A percentile compares a stretch with the other conserved stretches of the same genome.
Conservation (phyloP, 2,329 filamentous ascomycete species). For the Xylariales sp. region DNA sequence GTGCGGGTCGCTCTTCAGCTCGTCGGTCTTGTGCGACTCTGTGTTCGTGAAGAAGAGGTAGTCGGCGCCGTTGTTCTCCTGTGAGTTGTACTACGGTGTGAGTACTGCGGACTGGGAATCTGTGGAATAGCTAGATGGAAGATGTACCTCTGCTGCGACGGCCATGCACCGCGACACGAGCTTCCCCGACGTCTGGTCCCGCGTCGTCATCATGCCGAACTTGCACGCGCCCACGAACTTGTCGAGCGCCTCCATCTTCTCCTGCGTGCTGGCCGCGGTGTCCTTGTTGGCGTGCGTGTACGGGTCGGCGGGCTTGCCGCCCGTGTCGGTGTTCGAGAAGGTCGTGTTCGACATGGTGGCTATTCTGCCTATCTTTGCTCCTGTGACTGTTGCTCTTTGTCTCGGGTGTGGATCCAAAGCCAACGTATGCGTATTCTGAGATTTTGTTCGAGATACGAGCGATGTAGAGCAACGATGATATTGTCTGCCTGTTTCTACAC, state of each 20-base stretch:
- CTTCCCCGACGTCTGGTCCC: slow-evolving; percentile 70
- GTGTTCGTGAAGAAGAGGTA: slow-evolving; percentile 93
- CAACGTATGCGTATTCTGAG: not conserved
- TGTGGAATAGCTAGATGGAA: too few relatives aligned
- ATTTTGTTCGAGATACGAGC: not conserved
- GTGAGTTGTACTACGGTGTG: not conserved
- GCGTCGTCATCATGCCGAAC: slow-evolving; percentile 90
- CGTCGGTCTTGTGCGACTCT: slow-evolving; percentile 87
- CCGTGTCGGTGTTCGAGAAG: slow-evolving; percentile 71
- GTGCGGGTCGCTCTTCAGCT: slow-evolving; percentile 76
- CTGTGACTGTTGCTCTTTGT: not conserved
- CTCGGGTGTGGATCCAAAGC: not conserved
- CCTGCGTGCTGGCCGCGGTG: slow-evolving; percentile 70
- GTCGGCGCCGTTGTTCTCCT: slow-evolving; percentile 84
- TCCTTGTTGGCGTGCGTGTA: slow-evolving; percentile 81
- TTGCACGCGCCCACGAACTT: slow-evolving; percentile 79
- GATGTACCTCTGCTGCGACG: slow-evolving; percentile 78
- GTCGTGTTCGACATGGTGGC: slow-evolving; percentile 54
- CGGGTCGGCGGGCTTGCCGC: slow-evolving; percentile 75
- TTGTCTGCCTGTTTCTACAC: not conserved
- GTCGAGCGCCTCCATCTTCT: slow-evolving; percentile 80
- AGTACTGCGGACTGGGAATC: too few relatives aligned
- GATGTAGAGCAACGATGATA: too few relatives aligned
- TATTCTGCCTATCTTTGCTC: not conserved
- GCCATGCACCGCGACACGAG: slow-evolving; percentile 89